Evolutionary conservation across 2,329 filamentous ascomycete genomes (phyloP).

Genomic region (Arthrobotrys pseudoclavata): DNA sequence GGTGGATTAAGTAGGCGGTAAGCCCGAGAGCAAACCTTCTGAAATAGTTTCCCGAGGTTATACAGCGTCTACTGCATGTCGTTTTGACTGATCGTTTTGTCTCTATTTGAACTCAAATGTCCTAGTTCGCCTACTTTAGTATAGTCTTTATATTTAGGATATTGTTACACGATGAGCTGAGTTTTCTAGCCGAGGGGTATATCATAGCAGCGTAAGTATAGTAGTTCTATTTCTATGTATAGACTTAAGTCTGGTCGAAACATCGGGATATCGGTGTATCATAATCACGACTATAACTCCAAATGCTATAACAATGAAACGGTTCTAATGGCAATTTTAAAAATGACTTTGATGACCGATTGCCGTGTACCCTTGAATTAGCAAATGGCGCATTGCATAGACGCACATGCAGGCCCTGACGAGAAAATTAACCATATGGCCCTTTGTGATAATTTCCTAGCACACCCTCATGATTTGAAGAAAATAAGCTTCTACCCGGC

Average conservation of each 20-base stretch:
- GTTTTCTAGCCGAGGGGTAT: not conserved
- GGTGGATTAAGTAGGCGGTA: not conserved
- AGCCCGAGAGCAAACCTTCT: conserved; percentile 4
- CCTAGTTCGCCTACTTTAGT: not conserved
- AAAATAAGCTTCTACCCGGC: conserved; percentile 20
- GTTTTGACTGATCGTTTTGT: conserved; percentile 3
- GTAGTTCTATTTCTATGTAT: no score
- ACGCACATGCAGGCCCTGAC: conserved; percentile 21
- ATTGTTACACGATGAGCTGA: no score
- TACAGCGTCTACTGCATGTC: not conserved
- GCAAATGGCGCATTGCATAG: conserved; percentile 28
- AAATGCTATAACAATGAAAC: conserved; percentile 9
- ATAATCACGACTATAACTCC: not conserved
- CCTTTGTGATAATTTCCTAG: not conserved
- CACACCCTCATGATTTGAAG: conserved; percentile 10
- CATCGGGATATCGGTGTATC: not conserved
- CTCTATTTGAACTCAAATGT: conserved; percentile 5
- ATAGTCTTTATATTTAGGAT: not conserved
- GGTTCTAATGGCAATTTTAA: not conserved
- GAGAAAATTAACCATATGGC: not conserved
- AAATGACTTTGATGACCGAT: not conserved
- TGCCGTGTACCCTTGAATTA: conserved; percentile 12
- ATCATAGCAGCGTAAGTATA: not conserved
- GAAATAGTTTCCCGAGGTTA: conserved; percentile 21
- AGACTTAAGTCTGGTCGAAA: no score